These are phyloP conservation scores for Pilatotrama ljubarskyi DNA, from an alignment of 768 basidiomycete species.

Conservation along the genomic window DNA sequence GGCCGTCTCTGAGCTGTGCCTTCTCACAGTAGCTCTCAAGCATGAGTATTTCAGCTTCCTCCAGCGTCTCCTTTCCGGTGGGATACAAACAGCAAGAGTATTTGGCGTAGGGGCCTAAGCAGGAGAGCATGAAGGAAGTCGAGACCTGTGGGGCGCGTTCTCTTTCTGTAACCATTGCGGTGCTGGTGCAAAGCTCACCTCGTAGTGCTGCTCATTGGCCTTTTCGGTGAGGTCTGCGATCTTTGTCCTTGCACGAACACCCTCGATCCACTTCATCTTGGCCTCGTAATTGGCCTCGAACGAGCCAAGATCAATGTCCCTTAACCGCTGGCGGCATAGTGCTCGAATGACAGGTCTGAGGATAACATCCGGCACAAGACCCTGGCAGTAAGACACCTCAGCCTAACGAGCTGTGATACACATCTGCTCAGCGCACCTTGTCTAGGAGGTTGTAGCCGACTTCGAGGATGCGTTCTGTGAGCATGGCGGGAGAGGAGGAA, in stretches of 20 bases:
- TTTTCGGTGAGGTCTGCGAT: constrained; percentile 66
- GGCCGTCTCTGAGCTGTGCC: constrained; percentile 59
- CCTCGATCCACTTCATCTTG: constrained; percentile 68
- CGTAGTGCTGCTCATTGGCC: constrained; percentile 78
- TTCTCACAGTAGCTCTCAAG: constrained; percentile 67
- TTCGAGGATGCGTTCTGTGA: constrained; percentile 32
- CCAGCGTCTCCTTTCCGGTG: constrained; percentile 57
- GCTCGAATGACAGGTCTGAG: constrained; percentile 47
- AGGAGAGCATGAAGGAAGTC: constrained; percentile 63
- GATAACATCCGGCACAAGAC: constrained; percentile 62
- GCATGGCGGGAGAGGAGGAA: constrained; percentile 14
- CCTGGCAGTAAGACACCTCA: constrained; percentile 31
- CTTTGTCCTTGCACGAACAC: constrained; percentile 45
- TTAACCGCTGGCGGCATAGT: constrained; percentile 52
- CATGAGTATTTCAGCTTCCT: constrained; percentile 65
- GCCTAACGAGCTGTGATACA: background rate
- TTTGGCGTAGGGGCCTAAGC: constrained; percentile 65
- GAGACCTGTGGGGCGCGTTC: constrained; percentile 42
- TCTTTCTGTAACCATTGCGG: background rate
- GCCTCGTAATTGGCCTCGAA: constrained; percentile 61
- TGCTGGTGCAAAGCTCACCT: constrained; percentile 40
- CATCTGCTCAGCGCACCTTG: constrained; percentile 22
- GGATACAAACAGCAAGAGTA: constrained; percentile 69
- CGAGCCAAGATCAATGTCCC: constrained; percentile 60
- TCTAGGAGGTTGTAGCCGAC: constrained; percentile 41